Evolutionary conservation across 306 rosid genomes (phyloP).

Genomic region (Rosa multiflora): DNA sequence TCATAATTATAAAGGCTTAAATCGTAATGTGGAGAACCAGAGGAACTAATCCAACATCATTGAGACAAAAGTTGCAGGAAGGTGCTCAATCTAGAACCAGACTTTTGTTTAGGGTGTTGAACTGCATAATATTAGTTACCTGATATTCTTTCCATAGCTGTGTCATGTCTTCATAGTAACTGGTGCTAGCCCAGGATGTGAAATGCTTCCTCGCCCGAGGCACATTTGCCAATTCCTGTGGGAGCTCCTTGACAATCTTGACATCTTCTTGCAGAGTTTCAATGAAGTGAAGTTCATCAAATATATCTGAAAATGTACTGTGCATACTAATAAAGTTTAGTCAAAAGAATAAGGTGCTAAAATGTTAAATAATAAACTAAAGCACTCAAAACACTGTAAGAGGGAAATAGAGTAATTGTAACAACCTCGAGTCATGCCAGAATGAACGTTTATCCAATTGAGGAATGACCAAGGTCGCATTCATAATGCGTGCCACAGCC

Average conservation of each 20-base stretch:
- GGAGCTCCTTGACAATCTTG: slow-evolving; percentile 67
- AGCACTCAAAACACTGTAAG: slow-evolving; percentile 18
- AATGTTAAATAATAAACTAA: slow-evolving; percentile 3
- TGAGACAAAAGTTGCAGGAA: not conserved
- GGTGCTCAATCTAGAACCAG: not conserved
- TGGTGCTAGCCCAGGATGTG: slow-evolving; percentile 70
- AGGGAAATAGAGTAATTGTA: slow-evolving; percentile 9
- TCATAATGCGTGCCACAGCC: slow-evolving; percentile 84
- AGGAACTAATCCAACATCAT: not conserved
- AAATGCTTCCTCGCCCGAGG: slow-evolving; percentile 92
- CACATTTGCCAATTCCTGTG: slow-evolving; percentile 59
- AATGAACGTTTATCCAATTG: slow-evolving; percentile 88
- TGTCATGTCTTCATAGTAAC: slow-evolving; percentile 78
- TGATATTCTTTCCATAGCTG: slow-evolving; percentile 75
- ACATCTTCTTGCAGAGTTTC: slow-evolving; percentile 66
- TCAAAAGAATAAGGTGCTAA: slow-evolving; percentile 1
- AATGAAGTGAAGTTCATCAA: slow-evolving; percentile 80
- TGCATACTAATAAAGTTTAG: slow-evolving; percentile 23
- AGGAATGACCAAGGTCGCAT: slow-evolving; percentile 89
- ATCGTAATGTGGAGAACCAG: not conserved
- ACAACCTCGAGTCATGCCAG: slow-evolving; percentile 89
- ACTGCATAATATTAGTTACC: slow-evolving; percentile 41
- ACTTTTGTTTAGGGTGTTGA: not conserved
- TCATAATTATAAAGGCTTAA: not conserved
- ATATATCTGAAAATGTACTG: slow-evolving; percentile 89